A percentile compares a stretch with the other conserved stretches of the same genome.
phyloP scores from a whole-genome alignment of 1,139 yeast species.

The Groenewaldozyma sp. region DNA sequence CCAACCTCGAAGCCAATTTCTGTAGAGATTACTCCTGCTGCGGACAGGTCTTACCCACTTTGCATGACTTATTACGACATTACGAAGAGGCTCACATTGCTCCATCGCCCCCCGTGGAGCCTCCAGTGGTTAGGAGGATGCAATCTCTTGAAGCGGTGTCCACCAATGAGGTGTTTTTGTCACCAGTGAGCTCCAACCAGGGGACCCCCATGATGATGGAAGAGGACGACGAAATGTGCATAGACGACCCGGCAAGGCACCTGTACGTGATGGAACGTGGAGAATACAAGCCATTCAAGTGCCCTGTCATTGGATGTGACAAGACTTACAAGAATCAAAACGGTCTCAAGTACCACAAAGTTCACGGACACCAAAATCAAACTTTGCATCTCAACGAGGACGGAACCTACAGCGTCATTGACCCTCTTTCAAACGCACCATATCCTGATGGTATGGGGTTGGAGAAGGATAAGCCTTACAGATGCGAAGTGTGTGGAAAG shows the following conservation, averaged over 20 bases:
- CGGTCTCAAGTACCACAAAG: constrained; percentile 89
- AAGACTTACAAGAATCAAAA: constrained; percentile 96
- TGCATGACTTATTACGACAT: constrained; percentile 87
- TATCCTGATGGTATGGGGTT: constrained; percentile 83
- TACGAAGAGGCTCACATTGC: constrained; percentile 94
- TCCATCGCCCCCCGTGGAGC: constrained; percentile 47
- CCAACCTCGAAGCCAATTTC: constrained; percentile 88
- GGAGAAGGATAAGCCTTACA: constrained; percentile 96
- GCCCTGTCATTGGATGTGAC: constrained; percentile 98
- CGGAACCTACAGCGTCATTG: constrained; percentile 86
- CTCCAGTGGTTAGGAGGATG: constrained; percentile 34
- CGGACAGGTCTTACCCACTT: constrained; percentile 82
- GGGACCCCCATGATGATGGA: constrained; percentile 27
- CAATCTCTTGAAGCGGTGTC: constrained; percentile 54
- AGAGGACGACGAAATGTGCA: constrained; percentile 36
- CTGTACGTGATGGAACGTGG: constrained; percentile 85
- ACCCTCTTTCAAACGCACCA: constrained; percentile 86
- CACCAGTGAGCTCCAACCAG: constrained; percentile 23
- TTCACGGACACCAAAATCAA: constrained; percentile 97
- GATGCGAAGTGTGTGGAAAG: constrained; percentile 98
- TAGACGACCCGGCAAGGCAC: constrained; percentile 83
- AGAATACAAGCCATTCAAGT: constrained; percentile 90
- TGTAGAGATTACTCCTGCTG: constrained; percentile 96
- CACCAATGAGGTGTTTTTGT: constrained; percentile 80
- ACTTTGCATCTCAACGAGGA: constrained; percentile 84